Percentiles rank a stretch among this genome's conserved stretches.
Conservation (phyloP, 768 basidiomycete genomes). For the Candolleomyces aberdarensis region DNA sequence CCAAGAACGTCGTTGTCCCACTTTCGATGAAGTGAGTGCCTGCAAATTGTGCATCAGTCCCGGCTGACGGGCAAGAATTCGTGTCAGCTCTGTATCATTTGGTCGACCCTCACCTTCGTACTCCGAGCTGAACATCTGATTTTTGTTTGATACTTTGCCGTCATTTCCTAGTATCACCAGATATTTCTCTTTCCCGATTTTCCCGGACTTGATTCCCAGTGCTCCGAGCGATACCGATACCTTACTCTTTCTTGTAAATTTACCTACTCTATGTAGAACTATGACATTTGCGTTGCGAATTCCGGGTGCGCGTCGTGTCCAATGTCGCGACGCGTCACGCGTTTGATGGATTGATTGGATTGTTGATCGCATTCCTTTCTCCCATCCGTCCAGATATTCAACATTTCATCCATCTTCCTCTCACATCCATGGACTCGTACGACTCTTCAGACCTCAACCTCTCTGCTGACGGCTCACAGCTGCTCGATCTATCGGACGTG, state of each 20-base stretch:
- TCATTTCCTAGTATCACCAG: too few species aligned
- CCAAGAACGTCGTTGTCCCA: background rate
- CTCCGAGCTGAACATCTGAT: background rate
- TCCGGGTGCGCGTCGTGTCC: background rate
- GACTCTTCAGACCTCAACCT: constrained; percentile 12
- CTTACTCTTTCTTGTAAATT: too few species aligned
- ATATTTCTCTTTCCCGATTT: too few species aligned
- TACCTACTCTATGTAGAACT: too few species aligned
- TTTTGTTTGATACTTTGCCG: background rate
- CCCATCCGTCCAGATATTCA: background rate
- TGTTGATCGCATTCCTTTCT: background rate
- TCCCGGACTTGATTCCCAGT: too few species aligned
- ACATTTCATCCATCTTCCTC: background rate
- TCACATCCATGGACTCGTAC: constrained; percentile 1
- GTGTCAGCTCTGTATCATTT: constrained; percentile 3
- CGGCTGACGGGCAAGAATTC: background rate
- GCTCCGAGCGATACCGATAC: too few species aligned
- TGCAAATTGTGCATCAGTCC: background rate
- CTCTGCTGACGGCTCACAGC: constrained; percentile 13
- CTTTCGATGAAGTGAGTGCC: background rate
- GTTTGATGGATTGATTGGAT: background rate
- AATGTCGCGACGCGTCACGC: background rate
- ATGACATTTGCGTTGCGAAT: too few species aligned
- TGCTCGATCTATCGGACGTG: constrained; percentile 30
- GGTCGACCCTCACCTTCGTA: constrained; percentile 4